These are phyloP conservation scores for Arctostaphylos glauca DNA, from an alignment of 148 eudicot genomes.

Conservation along the genomic window DNA sequence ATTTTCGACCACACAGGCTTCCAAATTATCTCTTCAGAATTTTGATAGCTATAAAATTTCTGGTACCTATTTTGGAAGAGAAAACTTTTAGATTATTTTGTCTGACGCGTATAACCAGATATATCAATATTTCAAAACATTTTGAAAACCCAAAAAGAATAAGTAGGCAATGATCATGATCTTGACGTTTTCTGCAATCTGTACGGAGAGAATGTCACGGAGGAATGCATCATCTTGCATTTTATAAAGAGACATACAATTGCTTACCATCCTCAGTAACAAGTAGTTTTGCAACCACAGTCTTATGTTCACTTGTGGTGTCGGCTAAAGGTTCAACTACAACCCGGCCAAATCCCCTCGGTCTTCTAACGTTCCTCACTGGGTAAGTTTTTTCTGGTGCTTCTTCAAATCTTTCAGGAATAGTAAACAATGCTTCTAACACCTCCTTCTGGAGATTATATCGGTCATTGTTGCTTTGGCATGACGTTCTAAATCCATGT, in stretches of 20 bases:
- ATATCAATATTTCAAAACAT: constrained; percentile 4
- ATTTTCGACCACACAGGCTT: neutral
- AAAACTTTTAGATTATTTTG: neutral
- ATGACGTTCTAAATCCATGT: constrained; percentile 17
- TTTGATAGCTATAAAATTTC: neutral
- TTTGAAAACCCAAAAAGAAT: constrained; percentile 9
- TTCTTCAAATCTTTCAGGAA: constrained; percentile 47
- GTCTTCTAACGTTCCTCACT: constrained; percentile 19
- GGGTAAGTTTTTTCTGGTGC: constrained; percentile 22
- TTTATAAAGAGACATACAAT: neutral
- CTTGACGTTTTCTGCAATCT: constrained; percentile 1
- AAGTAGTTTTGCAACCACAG: constrained; percentile 38
- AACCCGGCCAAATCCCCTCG: constrained; percentile 40
- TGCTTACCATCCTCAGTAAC: constrained; percentile 40
- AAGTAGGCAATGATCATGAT: neutral
- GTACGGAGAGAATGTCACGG: neutral
- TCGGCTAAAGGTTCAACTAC: constrained; percentile 47
- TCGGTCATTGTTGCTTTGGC: constrained; percentile 32
- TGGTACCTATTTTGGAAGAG: neutral
- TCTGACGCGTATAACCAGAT: constrained; percentile 4
- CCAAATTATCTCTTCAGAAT: neutral
- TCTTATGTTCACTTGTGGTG: constrained; percentile 25
- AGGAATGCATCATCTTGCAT: neutral
- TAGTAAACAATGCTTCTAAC: constrained; percentile 53
- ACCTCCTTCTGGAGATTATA: constrained; percentile 51